A percentile compares a stretch with the other conserved stretches of the same genome.
phyloP scores from a whole-genome alignment of 768 basidiomycete species.

The Russula sp. region DNA sequence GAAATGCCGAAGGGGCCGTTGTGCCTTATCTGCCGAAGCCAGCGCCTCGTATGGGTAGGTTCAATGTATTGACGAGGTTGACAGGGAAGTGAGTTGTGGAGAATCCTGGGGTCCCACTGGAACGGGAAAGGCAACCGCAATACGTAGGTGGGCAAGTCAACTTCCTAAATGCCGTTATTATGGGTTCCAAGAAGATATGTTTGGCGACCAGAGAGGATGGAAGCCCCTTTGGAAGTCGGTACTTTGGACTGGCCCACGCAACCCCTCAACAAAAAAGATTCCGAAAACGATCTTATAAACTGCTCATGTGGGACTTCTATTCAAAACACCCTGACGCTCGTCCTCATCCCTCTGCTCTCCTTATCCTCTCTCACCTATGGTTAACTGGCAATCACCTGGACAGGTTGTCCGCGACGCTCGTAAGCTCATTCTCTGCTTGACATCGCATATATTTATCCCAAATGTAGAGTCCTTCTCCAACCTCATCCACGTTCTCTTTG shows the following conservation, averaged over 20 bases:
- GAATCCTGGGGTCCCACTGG: background rate
- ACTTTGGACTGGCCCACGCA: background rate
- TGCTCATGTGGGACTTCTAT: background rate
- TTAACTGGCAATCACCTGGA: conserved; percentile 36
- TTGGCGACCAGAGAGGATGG: background rate
- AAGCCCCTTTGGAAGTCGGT: background rate
- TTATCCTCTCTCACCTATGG: conserved; percentile 30
- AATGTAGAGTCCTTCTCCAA: conserved; percentile 35
- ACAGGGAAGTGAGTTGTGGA: conserved; percentile 16
- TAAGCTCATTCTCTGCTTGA: conserved; percentile 25
- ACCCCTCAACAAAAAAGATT: background rate
- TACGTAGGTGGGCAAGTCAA: background rate
- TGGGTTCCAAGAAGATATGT: background rate
- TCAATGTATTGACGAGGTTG: conserved; percentile 5
- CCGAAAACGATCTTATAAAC: conserved; percentile 7
- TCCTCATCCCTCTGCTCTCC: background rate
- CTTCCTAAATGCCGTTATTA: conserved; percentile 13
- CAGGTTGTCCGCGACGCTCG: conserved; percentile 35
- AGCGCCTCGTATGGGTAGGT: background rate
- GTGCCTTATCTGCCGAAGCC: conserved; percentile 14
- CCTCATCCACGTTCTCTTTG: conserved; percentile 40
- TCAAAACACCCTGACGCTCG: conserved; percentile 8
- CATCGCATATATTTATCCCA: background rate
- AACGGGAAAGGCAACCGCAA: background rate
- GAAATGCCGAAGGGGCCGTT: background rate